Base-by-base conservation (phyloP, 192 early-diverging fungal species). In the Gonapodya sp. region DNA sequence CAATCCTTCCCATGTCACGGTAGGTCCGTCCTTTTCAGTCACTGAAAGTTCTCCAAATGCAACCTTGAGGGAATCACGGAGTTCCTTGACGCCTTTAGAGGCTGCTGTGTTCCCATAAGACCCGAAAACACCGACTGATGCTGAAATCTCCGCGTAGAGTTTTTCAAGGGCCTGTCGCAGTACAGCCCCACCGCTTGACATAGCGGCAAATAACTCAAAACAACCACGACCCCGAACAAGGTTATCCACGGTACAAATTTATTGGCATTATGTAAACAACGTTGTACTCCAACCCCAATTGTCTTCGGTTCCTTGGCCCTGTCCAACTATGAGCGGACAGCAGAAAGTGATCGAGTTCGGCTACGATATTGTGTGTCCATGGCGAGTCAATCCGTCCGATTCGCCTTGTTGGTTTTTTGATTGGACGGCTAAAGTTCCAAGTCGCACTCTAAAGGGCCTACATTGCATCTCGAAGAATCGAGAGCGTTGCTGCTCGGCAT, bases 321-420 rank as follows among this genome's bases (percentile, higher is more conserved):
- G n/a, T n/a, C n/a, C 46, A 64, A 8, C 46, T 24, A 64, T 64
- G 46, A 64, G 8, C 8, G 8, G 24, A 64, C 46, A 64, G 24
- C 46, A 64, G 24, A 64, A 64, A 64, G 8, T 64, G 31, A 77
- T 77, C 75, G 30, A 77, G 31, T 77, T 77, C 75, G 75, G 30
- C 2, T 18, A 18, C 75, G 75, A 77, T 33, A 34, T 77, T 33
- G 75, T 77, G 8, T 77, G 75, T 34, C 75, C 75, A 16, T 77
- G 75, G 75, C 24, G 46, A 24, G 46, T 8, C n/a, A n/a, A n/a
- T n/a, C n/a, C n/a, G n/a, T n/a, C n/a, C n/a, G n/a, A n/a, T n/a
- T n/a, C n/a, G n/a, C n/a, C n/a, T n/a, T n/a, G n/a, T n/a, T n/a
- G n/a, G n/a, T n/a, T n/a, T n/a, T n/a, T n/a, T n/a, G n/a, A n/a